Base-by-base conservation (phyloP, 768 basidiomycete species). In the Psilocybe subaeruginosa region DNA sequence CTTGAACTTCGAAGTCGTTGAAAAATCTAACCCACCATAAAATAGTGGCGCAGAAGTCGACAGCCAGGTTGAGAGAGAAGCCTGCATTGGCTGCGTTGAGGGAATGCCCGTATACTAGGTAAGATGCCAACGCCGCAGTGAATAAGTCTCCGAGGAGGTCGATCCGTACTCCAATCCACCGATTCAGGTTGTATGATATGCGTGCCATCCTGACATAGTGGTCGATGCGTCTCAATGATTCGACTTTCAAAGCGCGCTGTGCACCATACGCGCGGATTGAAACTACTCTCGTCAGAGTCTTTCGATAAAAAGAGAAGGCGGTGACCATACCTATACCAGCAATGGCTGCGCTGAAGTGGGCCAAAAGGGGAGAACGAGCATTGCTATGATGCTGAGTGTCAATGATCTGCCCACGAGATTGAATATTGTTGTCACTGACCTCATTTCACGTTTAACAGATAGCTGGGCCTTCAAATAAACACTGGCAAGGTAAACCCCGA, bases 221-320 rank as follows among this genome's bases (percentile, higher is more conserved):
- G 70, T 90, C 82, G 45, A 89, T 82, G 8, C 83, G 77, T 33
- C 74, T 70, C 53, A 81, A 67, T 4, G 82, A 80, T 62, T 83
- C 77, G 46, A 59, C 58, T 63, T 70, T 80, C 75, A 80, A 87
- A 2, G 71, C 59, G 29, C 76, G 70, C 72, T 89, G 80, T 6
- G 84, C 85, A 4, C 82, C 82, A 66, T 86, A 91, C 0, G 89
- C 89, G 31, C 88, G 79, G 58, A 91, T 85, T 11, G 86, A 81
- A 27, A 74, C 80, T 82, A 35, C 51, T 43, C 14, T 19, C 30
- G 35, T 30, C 4, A 45, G 52, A n/a, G 11, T 17, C 12, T 8
- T 23, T 23, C 23, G 46, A 12, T n/a, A 7, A 45, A 27, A 12
- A n/a, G 19, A 57, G 29, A 14, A 29, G 17, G 7, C 17, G 54